Evolutionary conservation across 768 basidiomycete genomes (phyloP).

Genomic region (Neoboletus brunneissimus): DNA sequence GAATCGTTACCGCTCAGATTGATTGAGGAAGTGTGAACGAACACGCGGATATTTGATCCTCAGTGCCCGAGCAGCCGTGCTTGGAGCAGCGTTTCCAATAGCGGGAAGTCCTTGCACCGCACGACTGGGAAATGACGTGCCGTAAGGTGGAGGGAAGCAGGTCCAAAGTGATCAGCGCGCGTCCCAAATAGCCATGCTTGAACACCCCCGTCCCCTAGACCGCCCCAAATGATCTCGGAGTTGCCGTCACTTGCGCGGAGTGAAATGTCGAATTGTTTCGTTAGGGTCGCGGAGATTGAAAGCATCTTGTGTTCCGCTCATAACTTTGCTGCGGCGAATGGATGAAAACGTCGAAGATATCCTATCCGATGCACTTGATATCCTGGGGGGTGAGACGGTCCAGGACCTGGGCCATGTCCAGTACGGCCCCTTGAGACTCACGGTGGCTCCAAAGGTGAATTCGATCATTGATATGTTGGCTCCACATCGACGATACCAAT

Average conservation of each 20-base stretch:
- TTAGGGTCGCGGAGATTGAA: constrained; percentile 29
- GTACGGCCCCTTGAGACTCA: constrained; percentile 54
- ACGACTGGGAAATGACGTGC: constrained; percentile 12
- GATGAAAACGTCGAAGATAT: constrained; percentile 43
- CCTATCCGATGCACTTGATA: constrained; percentile 48
- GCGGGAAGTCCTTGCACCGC: neutral
- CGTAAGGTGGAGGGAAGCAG: constrained; percentile 6
- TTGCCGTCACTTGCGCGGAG: constrained; percentile 15
- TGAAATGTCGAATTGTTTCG: neutral
- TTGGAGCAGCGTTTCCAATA: neutral
- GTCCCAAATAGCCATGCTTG: neutral
- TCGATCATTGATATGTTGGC: neutral
- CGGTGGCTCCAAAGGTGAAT: constrained; percentile 57
- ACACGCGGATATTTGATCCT: constrained; percentile 4
- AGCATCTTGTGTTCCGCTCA: neutral
- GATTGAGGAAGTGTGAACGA: neutral
- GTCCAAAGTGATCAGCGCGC: neutral
- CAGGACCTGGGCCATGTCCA: constrained; percentile 43
- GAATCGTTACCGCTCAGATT: neutral
- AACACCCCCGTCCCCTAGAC: neutral
- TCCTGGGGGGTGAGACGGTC: constrained; percentile 46
- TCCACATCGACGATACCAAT: neutral
- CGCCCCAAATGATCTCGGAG: neutral
- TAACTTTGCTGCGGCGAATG: neutral
- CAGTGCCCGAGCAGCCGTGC: neutral